Percentiles rank a stretch among this genome's conserved stretches.
phyloP scores from a whole-genome alignment of 768 basidiomycete species.

The Rhizopogon salebrosus region DNA sequence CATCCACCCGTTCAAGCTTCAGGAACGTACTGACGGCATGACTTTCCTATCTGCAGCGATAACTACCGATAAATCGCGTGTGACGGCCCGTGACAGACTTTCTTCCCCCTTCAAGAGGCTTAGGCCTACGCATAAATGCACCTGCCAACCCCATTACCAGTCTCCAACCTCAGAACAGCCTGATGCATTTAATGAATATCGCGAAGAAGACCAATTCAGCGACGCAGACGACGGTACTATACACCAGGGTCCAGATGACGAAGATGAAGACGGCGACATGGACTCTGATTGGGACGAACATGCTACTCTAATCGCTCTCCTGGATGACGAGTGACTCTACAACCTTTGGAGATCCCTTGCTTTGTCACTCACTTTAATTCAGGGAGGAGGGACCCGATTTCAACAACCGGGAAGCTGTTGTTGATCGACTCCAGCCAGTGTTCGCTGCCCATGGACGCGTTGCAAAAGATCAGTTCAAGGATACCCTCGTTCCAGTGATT shows the following conservation, averaged over 20 bases:
- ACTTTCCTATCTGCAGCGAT: neutral
- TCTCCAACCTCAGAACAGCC: neutral
- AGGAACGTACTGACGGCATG: neutral
- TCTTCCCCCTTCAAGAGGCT: neutral
- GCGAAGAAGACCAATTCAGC: neutral
- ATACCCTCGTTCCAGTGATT: slow-evolving; percentile 31
- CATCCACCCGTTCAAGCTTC: neutral
- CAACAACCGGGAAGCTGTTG: slow-evolving; percentile 38
- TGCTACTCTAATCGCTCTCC: slow-evolving; percentile 20
- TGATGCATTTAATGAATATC: neutral
- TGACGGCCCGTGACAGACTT: neutral
- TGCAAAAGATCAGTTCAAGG: slow-evolving; percentile 25
- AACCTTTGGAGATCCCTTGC: neutral
- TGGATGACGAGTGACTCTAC: slow-evolving; percentile 14
- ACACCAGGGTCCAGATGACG: neutral
- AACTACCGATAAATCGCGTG: neutral
- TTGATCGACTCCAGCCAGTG: slow-evolving; percentile 41
- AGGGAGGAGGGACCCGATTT: slow-evolving; percentile 34
- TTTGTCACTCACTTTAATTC: slow-evolving; percentile 5
- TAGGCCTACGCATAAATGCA: neutral
- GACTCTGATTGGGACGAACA: slow-evolving; percentile 22
- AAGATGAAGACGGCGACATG: slow-evolving; percentile 3
- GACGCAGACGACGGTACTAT: neutral
- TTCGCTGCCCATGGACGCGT: slow-evolving; percentile 27
- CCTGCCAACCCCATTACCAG: neutral